Evolutionary conservation across 2,329 filamentous ascomycete genomes (phyloP).

Genomic region (Phaeoacremonium minimum): DNA sequence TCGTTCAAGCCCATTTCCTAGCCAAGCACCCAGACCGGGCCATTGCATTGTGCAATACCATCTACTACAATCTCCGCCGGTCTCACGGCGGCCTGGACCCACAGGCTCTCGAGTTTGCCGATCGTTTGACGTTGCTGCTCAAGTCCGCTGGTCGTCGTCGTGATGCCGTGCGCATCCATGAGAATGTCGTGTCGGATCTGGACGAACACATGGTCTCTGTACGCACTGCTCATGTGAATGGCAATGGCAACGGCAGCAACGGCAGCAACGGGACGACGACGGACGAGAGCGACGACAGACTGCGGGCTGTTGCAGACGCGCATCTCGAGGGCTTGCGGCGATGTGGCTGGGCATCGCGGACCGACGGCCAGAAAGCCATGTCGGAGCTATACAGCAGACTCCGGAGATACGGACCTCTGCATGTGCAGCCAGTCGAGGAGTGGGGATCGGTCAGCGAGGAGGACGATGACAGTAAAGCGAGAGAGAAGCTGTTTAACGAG

Average conservation of each 20-base stretch:
- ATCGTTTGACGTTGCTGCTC: constrained; percentile 23
- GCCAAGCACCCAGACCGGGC: constrained; percentile 19
- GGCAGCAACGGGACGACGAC: neutral
- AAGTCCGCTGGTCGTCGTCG: constrained; percentile 16
- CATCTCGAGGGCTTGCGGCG: constrained; percentile 16
- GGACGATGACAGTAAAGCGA: constrained; percentile 8
- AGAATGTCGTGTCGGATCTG: constrained; percentile 19
- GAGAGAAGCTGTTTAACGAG: constrained; percentile 9
- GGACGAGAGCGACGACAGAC: constrained; percentile 9
- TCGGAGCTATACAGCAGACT: constrained; percentile 8
- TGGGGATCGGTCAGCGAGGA: constrained; percentile 12
- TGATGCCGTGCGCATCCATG: constrained; percentile 21
- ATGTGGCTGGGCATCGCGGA: constrained; percentile 13
- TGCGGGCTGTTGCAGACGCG: constrained; percentile 12
- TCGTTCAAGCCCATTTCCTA: constrained; percentile 24
- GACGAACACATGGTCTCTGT: constrained; percentile 10
- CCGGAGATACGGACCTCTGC: constrained; percentile 12
- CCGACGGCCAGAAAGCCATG: constrained; percentile 7
- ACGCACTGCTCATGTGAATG: neutral
- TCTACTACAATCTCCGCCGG: constrained; percentile 28
- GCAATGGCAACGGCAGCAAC: neutral
- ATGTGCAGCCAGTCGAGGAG: constrained; percentile 10
- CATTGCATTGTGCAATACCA: constrained; percentile 21
- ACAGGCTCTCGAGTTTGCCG: constrained; percentile 18
- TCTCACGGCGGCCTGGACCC: constrained; percentile 22